A percentile compares a stretch with the other conserved stretches of the same genome.
These are phyloP conservation scores for Pulveroboletus frians DNA, from an alignment of 768 basidiomycete genomes.

Conservation along the genomic window DNA sequence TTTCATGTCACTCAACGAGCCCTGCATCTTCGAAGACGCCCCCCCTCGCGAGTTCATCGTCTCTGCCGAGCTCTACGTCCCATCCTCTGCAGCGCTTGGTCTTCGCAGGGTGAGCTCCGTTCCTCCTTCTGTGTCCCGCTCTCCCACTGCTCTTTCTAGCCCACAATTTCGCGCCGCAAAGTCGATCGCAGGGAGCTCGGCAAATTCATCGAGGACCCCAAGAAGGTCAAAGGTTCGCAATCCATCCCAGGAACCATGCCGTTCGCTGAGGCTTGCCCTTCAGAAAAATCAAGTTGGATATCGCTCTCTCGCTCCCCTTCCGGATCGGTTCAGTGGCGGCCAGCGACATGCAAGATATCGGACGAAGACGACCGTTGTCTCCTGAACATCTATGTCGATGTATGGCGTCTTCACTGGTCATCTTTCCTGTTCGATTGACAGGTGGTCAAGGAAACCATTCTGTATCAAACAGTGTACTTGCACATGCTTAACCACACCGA, in stretches of 20 bases:
- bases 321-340: conserved; percentile 62
- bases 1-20: conserved; percentile 14
- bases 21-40: conserved; percentile 3
- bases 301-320: conserved; percentile 47
- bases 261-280: not conserved
- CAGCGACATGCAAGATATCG: conserved; percentile 63
- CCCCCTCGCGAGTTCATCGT: conserved; percentile 50
- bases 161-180: conserved; percentile 47
- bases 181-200: conserved; percentile 45
- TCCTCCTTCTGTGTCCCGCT: not conserved
- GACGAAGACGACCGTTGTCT: conserved; percentile 65
- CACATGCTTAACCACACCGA: conserved; percentile 75
- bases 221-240: conserved; percentile 56
- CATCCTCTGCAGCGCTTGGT: conserved; percentile 43
- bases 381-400: conserved; percentile 72
- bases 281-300: conserved; percentile 75
- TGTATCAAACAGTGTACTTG: conserved; percentile 70
- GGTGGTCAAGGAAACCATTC: conserved; percentile 53
- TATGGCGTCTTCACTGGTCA: conserved; percentile 30
- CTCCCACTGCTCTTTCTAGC: conserved; percentile 30
- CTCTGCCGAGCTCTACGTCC: conserved; percentile 58
- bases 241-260: not conserved
- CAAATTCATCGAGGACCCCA: conserved; percentile 39
- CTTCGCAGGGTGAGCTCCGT: conserved; percentile 51
- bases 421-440: conserved; percentile 9